Evolutionary conservation across 2,329 filamentous ascomycete species (phyloP).

Genomic region (Fusarium clavum): DNA sequence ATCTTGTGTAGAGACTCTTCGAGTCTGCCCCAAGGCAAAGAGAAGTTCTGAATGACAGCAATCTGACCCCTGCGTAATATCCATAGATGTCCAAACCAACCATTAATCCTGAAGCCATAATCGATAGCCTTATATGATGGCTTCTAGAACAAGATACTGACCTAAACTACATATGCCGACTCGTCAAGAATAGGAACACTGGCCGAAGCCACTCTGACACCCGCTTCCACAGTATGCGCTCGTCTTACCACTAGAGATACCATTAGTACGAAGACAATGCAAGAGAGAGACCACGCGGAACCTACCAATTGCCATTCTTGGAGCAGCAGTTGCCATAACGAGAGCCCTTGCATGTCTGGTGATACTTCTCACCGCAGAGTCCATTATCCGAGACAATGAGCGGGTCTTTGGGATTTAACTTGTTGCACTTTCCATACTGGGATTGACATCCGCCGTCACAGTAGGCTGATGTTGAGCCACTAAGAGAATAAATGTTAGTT

Average conservation of each 20-base stretch:
- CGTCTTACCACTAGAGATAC: conserved; percentile 14
- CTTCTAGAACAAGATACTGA: neutral
- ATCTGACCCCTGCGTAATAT: neutral
- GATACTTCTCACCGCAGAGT: conserved; percentile 34
- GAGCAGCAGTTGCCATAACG: conserved; percentile 32
- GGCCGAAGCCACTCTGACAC: conserved; percentile 19
- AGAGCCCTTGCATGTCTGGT: conserved; percentile 37
- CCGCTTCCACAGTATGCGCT: conserved; percentile 19
- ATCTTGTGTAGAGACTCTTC: neutral
- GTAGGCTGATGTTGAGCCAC: conserved; percentile 32
- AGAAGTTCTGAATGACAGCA: neutral
- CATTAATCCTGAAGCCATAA: neutral
- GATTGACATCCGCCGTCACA: conserved; percentile 50
- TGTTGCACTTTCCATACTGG: conserved; percentile 48
- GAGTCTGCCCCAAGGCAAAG: neutral
- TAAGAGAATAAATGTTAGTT: neutral
- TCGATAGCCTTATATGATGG: neutral
- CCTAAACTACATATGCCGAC: neutral
- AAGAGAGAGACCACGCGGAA: neutral
- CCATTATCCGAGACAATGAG: conserved; percentile 35
- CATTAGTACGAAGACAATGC: neutral
- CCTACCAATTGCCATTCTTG: conserved; percentile 20
- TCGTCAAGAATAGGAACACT: neutral
- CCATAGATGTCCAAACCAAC: neutral
- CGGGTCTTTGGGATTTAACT: conserved; percentile 16